phyloP scores from a whole-genome alignment of 2,329 filamentous ascomycete species.

The Pseudogymnoascus verrucosus region DNA sequence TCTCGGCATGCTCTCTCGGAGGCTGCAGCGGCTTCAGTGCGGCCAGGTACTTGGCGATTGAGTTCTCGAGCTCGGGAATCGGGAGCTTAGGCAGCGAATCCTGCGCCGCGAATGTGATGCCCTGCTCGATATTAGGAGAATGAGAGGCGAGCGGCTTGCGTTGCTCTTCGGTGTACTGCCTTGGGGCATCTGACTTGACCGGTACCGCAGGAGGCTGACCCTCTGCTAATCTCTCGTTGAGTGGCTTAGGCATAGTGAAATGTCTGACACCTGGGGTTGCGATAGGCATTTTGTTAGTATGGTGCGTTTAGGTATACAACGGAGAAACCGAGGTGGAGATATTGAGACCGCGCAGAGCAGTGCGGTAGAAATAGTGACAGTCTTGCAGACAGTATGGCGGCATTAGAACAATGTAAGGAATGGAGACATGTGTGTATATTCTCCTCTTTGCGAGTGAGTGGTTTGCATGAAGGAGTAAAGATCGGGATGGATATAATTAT shows the following conservation, averaged over 20 bases:
- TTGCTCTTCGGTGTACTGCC: constrained; percentile 35
- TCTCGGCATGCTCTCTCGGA: constrained; percentile 74
- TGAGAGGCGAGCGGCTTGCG: constrained; percentile 39
- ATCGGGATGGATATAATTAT: background rate
- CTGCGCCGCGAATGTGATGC: constrained; percentile 81
- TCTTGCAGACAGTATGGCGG: constrained; percentile 75
- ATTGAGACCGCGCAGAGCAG: constrained; percentile 75
- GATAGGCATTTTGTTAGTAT: constrained; percentile 50
- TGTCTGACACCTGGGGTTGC: constrained; percentile 58
- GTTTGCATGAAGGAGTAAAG: background rate
- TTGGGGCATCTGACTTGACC: background rate
- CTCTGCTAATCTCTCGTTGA: constrained; percentile 60
- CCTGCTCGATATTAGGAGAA: constrained; percentile 47
- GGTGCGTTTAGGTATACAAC: constrained; percentile 54
- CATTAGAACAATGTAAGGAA: constrained; percentile 41
- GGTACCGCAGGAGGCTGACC: constrained; percentile 2
- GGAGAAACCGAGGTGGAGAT: constrained; percentile 72
- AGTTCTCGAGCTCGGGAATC: constrained; percentile 77
- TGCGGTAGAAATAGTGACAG: constrained; percentile 91
- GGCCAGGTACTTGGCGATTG: constrained; percentile 70
- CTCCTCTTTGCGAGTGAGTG: background rate
- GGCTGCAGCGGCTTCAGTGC: constrained; percentile 75
- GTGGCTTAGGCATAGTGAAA: constrained; percentile 63
- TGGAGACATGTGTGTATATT: background rate
- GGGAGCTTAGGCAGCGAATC: constrained; percentile 85